phyloP scores from a whole-genome alignment of 106 monocot genomes.

The Agapanthus africanus region DNA sequence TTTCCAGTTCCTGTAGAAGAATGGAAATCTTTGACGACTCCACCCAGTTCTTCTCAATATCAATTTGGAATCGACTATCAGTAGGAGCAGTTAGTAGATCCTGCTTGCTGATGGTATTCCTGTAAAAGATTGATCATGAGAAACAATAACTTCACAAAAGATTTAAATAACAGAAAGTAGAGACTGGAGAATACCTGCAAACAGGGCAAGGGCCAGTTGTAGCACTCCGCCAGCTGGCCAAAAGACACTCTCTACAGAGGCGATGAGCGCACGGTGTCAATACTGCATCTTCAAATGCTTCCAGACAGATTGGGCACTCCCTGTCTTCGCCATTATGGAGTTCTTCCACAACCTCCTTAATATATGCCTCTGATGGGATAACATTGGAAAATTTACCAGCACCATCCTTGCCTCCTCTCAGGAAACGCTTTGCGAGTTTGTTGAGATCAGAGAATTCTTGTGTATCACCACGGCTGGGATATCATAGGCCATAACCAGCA shows the following conservation, averaged over 20 bases:
- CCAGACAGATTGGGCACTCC: constrained; percentile 94
- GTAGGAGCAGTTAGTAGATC: constrained; percentile 89
- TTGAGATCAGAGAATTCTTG: constrained; percentile 78
- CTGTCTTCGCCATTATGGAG: constrained; percentile 67
- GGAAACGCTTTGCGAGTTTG: constrained; percentile 79
- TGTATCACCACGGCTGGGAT: constrained; percentile 81
- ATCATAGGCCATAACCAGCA: constrained; percentile 8
- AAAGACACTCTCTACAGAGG: constrained; percentile 81
- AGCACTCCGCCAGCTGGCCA: constrained; percentile 71
- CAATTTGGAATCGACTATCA: constrained; percentile 62
- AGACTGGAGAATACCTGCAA: constrained; percentile 50
- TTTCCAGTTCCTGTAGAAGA: constrained; percentile 69
- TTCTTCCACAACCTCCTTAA: constrained; percentile 77
- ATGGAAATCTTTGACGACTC: constrained; percentile 84
- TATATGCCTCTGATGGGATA: constrained; percentile 63
- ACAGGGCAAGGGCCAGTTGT: constrained; percentile 75
- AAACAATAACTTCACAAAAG: background rate
- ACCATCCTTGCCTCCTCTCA: constrained; percentile 40
- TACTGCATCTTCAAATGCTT: constrained; percentile 96
- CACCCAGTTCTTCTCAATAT: constrained; percentile 86
- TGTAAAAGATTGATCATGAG: constrained; percentile 14
- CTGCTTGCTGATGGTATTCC: constrained; percentile 46
- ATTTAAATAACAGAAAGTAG: background rate
- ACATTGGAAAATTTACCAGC: constrained; percentile 22
- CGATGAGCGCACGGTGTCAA: constrained; percentile 94